Evolutionary conservation across 495 filamentous ascomycete species (phyloP), one percentile per base, ranked within the genome.

Genomic region (Penicillium coprophilum): DNA sequence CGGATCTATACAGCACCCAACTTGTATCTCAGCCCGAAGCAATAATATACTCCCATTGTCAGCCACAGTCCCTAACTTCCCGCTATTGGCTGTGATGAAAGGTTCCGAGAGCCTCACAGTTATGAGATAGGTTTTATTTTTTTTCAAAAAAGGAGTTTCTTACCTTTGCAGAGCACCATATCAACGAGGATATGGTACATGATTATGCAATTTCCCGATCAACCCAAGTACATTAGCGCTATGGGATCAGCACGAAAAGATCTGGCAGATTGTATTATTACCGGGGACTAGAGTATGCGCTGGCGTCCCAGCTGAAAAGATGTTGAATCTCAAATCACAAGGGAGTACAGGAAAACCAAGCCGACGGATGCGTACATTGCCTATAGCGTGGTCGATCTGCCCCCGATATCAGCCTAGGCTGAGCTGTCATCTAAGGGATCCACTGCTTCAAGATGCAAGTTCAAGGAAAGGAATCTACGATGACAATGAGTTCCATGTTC

Each of bases 401-500:
- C 31, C 48, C 24, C 24, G 24, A 27, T n/a, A n/a, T n/a, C n/a
- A 39, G 48, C 12, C 38, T 36, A 10, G 43, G 30, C 30, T 54
- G 27, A 53, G 19, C 27, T 34, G 39, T 53, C 23, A 34, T 39
- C 9, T 34, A 40, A 2, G 19, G 41, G 41, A 54, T 46, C 52
- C 52, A 54, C 52, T 54, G 43, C 52, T 54, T 46, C 41, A 21
- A 45, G 21, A 32, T 52, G 52, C 27, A 13, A 21, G 28, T 46
- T 30, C 20, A 43, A 45, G 17, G 28, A 12, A 27, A 28, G n/a
- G 13, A 8, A 36, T 15, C 12, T 6, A 17, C 11, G n/a, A 31
- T 23, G n/a, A 34, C 10, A 15, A 45, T 23, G 36, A 20, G 36
- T 31, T 43, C 30, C 50, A 49, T 20, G 27, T 46, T 17, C 2